These are phyloP conservation scores for Graphium sp. DNA, from an alignment of 2,329 filamentous ascomycete species.

Conservation along the genomic window DNA sequence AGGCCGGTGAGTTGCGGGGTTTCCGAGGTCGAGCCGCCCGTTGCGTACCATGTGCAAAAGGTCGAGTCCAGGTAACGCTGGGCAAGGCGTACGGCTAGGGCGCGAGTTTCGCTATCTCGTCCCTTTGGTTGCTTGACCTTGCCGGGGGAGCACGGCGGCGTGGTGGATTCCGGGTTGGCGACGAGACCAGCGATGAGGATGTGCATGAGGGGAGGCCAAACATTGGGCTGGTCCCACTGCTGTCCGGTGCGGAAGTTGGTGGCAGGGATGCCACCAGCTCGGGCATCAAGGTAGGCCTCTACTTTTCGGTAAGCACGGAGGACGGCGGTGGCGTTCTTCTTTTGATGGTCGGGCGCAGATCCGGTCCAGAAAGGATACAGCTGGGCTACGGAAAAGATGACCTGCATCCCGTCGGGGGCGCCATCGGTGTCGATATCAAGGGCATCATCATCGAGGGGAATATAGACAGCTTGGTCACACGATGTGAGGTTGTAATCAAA, in stretches of 20 bases:
- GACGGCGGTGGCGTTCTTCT: constrained; percentile 40
- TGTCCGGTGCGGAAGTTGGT: constrained; percentile 44
- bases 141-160: too few species aligned
- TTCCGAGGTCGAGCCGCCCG: constrained; percentile 40
- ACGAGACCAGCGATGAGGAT: constrained; percentile 44
- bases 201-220: constrained; percentile 53
- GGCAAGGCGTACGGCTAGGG: constrained; percentile 37
- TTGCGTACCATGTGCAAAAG: constrained; percentile 55
- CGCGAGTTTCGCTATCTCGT: constrained; percentile 30
- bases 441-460: constrained; percentile 27
- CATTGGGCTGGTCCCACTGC: constrained; percentile 56
- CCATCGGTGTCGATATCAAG: constrained; percentile 12
- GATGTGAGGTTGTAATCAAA: constrained; percentile 55
- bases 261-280: constrained; percentile 40
- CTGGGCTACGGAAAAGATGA: constrained; percentile 40
- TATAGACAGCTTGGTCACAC: constrained; percentile 33
- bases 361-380: constrained; percentile 57
- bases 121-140: too few species aligned
- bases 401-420: constrained; percentile 36
- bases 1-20: constrained; percentile 32
- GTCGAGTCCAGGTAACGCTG: constrained; percentile 52
- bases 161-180: constrained; percentile 39
- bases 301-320: constrained; percentile 36
- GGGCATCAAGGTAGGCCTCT: constrained; percentile 28
- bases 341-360: constrained; percentile 38